Evolutionary conservation across 495 filamentous ascomycete species (phyloP), one percentile per base, ranked within the genome.

Genomic region (Cairneyella variabilis): DNA sequence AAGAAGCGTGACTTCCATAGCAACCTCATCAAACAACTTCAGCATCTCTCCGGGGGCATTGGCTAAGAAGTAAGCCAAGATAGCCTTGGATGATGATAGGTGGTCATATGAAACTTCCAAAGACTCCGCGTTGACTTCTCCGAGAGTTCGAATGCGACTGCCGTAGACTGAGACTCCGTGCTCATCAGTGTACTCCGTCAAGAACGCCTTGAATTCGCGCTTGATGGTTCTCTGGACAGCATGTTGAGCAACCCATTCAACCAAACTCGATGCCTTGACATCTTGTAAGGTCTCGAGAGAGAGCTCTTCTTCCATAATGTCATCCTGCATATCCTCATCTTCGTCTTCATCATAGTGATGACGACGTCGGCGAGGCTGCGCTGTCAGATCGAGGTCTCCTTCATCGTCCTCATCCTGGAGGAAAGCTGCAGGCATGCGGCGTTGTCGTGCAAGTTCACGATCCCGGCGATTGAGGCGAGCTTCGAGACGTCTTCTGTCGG

Each of bases 81-180:
- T 91, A n/a, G 95, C 92, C 71, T 95, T 97, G 36, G 86, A 85
- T 28, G 84, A 79, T 16, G 88, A 82, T 34, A 99, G 75, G 66
- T 99, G 92, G 57, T 90, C 86, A 68, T 95, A 99, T 11, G 90
- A 96, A 23, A 99, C 91, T 67, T 97, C 95, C 6, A 99, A 78
- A 23, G 91, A 89, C 68, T 97, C 95, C 26, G 91, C 90, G 68
- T 99, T 99, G 59, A 96, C 76, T 68, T 97, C 92, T 76, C 95
- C 95, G 11, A 99, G 84, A 0, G 88, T 95, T 52, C 89, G 84
- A 53, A 97, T 90, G 54, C 91, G 85, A 59, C 87, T 89, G 39
- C 95, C 95, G 65, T 99, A 99, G 21, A 97, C 90, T 0, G 95
- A 99, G 3, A 78, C 84, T 27, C 89, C 90, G 50, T 80, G 76